phyloP scores from a whole-genome alignment of 495 filamentous ascomycete species.

The Aspergillus heteromorphus region DNA sequence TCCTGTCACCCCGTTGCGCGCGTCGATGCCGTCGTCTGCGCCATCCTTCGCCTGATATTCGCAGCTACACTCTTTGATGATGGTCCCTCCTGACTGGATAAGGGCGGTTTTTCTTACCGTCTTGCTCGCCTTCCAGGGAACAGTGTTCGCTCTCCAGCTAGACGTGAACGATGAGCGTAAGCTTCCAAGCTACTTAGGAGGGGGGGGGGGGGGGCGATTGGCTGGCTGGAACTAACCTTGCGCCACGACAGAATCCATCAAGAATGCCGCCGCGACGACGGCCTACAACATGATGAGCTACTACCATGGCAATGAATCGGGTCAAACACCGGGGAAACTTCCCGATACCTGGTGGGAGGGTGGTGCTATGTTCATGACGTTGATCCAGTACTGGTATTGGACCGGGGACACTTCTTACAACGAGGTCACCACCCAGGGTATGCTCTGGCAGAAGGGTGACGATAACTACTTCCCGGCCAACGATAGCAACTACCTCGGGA shows the following conservation, averaged over 20 bases:
- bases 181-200: background rate
- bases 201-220: no score
- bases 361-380: slow-evolving; percentile 66
- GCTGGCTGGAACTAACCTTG: background rate
- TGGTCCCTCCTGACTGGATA: background rate
- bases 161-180: slow-evolving; percentile 30
- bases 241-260: slow-evolving; percentile 48
- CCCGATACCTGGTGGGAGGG: slow-evolving; percentile 70
- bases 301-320: slow-evolving; percentile 58
- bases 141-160: slow-evolving; percentile 25
- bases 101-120: slow-evolving; percentile 18
- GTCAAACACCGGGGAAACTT: slow-evolving; percentile 60
- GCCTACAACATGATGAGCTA: slow-evolving; percentile 60
- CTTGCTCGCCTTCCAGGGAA: slow-evolving; percentile 22
- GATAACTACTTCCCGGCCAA: slow-evolving; percentile 60
- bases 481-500: slow-evolving; percentile 50
- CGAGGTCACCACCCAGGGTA: slow-evolving; percentile 51
- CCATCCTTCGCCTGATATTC: background rate
- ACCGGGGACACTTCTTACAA: slow-evolving; percentile 71
- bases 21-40: background rate
- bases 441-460: slow-evolving; percentile 64
- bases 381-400: slow-evolving; percentile 75
- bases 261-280: slow-evolving; percentile 53
- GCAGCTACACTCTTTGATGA: background rate
- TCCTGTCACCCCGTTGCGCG: background rate